Base-by-base conservation (phyloP, 441 rosid species). In the Adansonia gregorii region DNA sequence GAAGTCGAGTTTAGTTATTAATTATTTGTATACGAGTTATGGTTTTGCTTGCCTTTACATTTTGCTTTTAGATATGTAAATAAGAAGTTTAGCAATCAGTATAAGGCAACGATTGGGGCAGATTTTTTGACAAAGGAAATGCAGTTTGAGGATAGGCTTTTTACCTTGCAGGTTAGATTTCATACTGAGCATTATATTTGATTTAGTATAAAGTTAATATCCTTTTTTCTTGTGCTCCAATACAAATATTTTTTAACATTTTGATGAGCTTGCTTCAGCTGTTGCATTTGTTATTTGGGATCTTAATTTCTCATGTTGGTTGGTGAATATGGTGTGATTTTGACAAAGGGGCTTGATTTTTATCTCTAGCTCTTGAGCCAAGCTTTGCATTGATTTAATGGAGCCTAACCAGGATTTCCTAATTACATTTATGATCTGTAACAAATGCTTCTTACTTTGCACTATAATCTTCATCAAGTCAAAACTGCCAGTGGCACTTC, bases 41-140 rank as follows among this genome's bases (percentile, higher is more conserved):
- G 63, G 1, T 31, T 51, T 58, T 69, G 79, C 82, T 84, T 68
- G 81, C 82, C 78, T 85, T 87, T 64, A 85, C 83, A 39, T 24
- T 56, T 76, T 67, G 65, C 79, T 79, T 87, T 74, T 73, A 89
- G 94, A 84, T 91, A 89, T 83, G 95, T 91, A 73, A 91, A 91
- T 81, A 91, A 87, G 86, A 91, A 91, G 82, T 91, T 89, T 82
- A 91, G 95, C 81, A 88, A 91, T 77, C 95, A 91, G 84, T 91
- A 91, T 83, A 91, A 91, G 77, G 95, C 95, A 0, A 89, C 95
- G 48, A 91, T 91, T 17, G 93, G 93, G 59, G 95, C 93, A 12
- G 95, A 91, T 80, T 91, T 91, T 78, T 86, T 91, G 83, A 91
- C 95, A 19, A 91, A 89, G 84, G 93, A 89, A 81, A 90, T 89